These are phyloP conservation scores for Physcia stellaris DNA, from an alignment of 495 filamentous ascomycete genomes.

Conservation along the genomic window DNA sequence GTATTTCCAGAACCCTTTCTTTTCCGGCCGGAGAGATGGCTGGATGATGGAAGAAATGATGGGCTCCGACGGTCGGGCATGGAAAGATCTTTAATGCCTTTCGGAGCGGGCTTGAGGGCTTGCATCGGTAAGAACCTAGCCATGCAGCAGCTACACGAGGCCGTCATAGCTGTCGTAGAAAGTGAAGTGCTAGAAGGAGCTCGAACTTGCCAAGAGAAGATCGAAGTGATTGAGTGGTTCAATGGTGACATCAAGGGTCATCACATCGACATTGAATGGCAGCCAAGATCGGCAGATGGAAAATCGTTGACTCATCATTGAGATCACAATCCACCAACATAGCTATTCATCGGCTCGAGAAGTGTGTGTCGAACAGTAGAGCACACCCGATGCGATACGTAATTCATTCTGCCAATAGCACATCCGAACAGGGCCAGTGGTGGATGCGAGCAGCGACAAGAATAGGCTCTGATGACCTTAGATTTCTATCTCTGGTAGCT, in stretches of 20 bases:
- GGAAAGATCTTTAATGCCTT: slow-evolving; percentile 29
- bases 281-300: too few relatives aligned
- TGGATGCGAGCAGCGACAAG: too few relatives aligned
- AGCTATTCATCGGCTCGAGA: too few relatives aligned
- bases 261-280: slow-evolving; percentile 11
- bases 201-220: slow-evolving; percentile 18
- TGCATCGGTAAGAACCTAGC: slow-evolving; percentile 40
- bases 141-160: slow-evolving; percentile 24
- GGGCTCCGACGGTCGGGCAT: too few relatives aligned
- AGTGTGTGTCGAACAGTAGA: too few relatives aligned
- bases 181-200: slow-evolving; percentile 29
- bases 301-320: too few relatives aligned
- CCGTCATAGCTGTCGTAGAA: slow-evolving; percentile 23
- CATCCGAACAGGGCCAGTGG: too few relatives aligned
- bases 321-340: too few relatives aligned
- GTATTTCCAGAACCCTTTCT: slow-evolving; percentile 28
- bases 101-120: slow-evolving; percentile 31
- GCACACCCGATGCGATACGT: too few relatives aligned
- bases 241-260: slow-evolving; percentile 25
- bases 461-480: too few relatives aligned
- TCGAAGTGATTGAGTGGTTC: slow-evolving; percentile 39
- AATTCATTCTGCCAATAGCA: too few relatives aligned
- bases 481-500: too few relatives aligned
- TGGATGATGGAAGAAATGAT: slow-evolving; percentile 18
- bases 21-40: slow-evolving; percentile 41